Evolutionary conservation across 768 basidiomycete species (phyloP), one percentile per base, ranked within the genome.

Genomic region (Ramaria sp.): DNA sequence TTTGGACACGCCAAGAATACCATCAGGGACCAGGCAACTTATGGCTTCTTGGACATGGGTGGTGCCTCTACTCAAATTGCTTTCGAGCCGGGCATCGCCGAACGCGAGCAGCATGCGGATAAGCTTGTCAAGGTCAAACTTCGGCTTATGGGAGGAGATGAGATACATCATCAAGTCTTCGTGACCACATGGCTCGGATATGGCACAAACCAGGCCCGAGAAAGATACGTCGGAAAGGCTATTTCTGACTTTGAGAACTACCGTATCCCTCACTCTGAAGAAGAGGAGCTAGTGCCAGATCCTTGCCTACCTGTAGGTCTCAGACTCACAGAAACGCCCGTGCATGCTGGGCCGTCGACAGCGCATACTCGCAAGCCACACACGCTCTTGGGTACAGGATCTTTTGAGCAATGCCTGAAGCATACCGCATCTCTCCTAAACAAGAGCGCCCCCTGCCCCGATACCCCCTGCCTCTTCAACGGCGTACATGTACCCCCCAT

Each of bases 121-220:
- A 78, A 84, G 55, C 75, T 98, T 17, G 79, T 88, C 37, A 83
- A 87, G 61, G 92, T 99, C 46, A 77, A 86, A 37, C 67, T 98
- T 57, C 80, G 91, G 49, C 74, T 95, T 38, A 67, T 98, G 41
- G 80, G 84, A 33, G 96, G 95, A 15, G 78, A 86, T 63, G 90
- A 91, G 65, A 87, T 98, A 50, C 79, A 80, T 57, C 94, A 96
- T 71, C 82, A 84, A 59, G 91, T 99, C 22, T 99, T 98, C 60
- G 95, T 97, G 57, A 96, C 96, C 52, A 97, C 94, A 0, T 98
- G 96, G 96, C 72, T 99, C 24, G 96, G 96, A 11, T 99, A 95
- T 67, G 96, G 96, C 12, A 97, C 96, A 33, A 98, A 98, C 63
- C 86, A 92, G 69, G 95, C 92, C n/a, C 72, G 95, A 64, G 90